Evolutionary conservation across 768 basidiomycete genomes (phyloP).

Genomic region (Termitomyces sp.): DNA sequence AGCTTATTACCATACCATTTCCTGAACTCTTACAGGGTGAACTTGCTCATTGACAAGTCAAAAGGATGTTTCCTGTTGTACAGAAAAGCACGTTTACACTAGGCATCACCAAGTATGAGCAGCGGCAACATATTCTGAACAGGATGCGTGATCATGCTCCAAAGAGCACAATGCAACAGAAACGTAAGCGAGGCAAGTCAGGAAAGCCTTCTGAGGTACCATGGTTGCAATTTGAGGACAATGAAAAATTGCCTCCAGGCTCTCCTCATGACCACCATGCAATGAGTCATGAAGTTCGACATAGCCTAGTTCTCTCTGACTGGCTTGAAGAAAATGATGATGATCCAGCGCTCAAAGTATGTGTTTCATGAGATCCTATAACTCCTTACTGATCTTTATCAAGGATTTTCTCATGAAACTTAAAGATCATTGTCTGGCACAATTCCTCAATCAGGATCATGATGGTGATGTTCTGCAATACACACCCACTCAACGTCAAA

Average conservation of each 20-base stretch:
- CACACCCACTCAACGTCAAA: too few relatives aligned
- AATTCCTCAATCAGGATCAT: too few relatives aligned
- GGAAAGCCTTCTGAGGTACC: background rate
- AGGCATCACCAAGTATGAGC: constrained; percentile 24
- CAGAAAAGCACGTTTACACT: constrained; percentile 24
- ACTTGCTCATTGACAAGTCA: constrained; percentile 32
- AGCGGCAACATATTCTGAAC: constrained; percentile 7
- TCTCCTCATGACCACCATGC: constrained; percentile 1
- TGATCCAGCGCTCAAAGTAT: too few relatives aligned
- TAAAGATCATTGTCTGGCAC: too few relatives aligned
- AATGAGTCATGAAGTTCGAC: background rate
- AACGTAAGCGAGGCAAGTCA: background rate
- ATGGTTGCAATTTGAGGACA: constrained; percentile 5
- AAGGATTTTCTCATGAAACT: too few relatives aligned
- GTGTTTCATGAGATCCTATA: too few relatives aligned
- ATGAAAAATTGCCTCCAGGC: background rate
- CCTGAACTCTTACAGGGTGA: too few relatives aligned
- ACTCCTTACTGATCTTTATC: too few relatives aligned
- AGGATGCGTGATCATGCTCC: background rate
- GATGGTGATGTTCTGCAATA: too few relatives aligned
- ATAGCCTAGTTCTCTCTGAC: background rate
- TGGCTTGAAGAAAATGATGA: background rate
- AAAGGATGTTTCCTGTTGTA: constrained; percentile 28
- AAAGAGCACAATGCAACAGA: background rate
- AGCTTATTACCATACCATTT: too few relatives aligned